Evolutionary conservation across 1,284 basidiomycete genomes (phyloP), one percentile per base, ranked within the genome.

Genomic region (Pascua guehoae): DNA sequence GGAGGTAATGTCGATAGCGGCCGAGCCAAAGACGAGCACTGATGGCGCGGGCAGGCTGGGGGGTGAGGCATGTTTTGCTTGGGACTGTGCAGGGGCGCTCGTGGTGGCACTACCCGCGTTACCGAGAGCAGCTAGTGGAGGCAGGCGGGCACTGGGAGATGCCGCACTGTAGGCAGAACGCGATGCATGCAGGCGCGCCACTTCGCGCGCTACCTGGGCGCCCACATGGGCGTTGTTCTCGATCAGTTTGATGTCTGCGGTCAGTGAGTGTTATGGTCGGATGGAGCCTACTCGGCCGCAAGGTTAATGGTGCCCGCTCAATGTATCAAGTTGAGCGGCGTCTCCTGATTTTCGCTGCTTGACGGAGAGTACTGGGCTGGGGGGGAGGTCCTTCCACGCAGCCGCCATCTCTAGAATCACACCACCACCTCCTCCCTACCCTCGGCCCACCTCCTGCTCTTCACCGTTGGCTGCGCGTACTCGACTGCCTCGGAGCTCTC

Each of bases 201-300:
- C 88, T 68, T 89, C 84, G 11, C 84, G 81, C 1, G 95, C 93
- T 58, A 98, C 89, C 66, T 86, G 81, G 0, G 88, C 76, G 82
- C 93, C 94, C 48, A 94, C 81, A 32, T 83, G 78, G 16, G 93
- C 91, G n/a, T 94, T 94, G 72, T 97, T 98, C 76, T 89, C 84
- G 43, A 98, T 85, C 14, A 98, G 81, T 7, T 89, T 92, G 59
- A 95, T 81, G 77, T 99, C 95, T 84, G 79, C 3, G 41, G 41
- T 56, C 47, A 61, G 57, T 48, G 17, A 12, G 15, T 11, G 24
- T 32, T 32, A 7, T 43, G 15, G 39, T 9, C 32, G 15, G 9
- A n/a, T 14, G 10, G 45, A 12, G n/a, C n/a, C 5, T 32, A 3
- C 7, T 32, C 24, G 24, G 24, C 24, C 24, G 24, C 24, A 7